Evolutionary conservation across 2,329 filamentous ascomycete species (phyloP), one percentile per base, ranked within the genome.

Genomic region (Paracoccidioides brasiliensis): DNA sequence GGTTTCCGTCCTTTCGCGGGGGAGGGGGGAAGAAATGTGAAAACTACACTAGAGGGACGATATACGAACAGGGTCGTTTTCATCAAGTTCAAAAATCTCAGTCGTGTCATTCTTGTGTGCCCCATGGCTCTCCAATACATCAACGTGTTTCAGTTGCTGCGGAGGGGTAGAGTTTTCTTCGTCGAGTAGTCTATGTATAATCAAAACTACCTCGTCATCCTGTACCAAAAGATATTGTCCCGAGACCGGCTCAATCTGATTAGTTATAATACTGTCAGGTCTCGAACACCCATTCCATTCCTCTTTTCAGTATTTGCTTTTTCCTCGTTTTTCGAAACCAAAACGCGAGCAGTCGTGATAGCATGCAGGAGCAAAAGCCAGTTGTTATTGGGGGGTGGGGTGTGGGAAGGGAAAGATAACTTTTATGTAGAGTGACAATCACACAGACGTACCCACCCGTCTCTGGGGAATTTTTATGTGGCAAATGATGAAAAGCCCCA

Each of bases 1-100:
- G 14, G 1, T 4, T 3, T 49, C 30, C 10, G 5, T 8, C 33
- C 37, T 49, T 22, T 49, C 2, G 7, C 9, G 14, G 14, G 14
- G 33, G 14, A 10, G 14, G 33, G n/a, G 33, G 10, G 8, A 30
- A 46, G 30, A 6, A 10, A n/a, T n/a, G n/a, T 30, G 28, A 33
- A 46, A 32, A 14, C 28, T 33, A 46, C 44, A 30, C 33, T 41
- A 30, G 57, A 50, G 54, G 50, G 32, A 44, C 48, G 22, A 35
- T 46, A 52, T 57, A 60, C 51, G 52, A 53, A 55, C 53, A 37
- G 50, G 52, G 44, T 46, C 41, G 30, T 46, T 46, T 8, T 54
- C 43, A 37, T 45, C 32, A 22, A 42, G 14, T 52, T 38, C 32
- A n/a, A 49, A 14, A 52, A 52, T 45, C 12, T 53, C 54, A 15